phyloP scores from a whole-genome alignment of 352 stramenopile genomes.

The Phytophthora macrochlamydospora region DNA sequence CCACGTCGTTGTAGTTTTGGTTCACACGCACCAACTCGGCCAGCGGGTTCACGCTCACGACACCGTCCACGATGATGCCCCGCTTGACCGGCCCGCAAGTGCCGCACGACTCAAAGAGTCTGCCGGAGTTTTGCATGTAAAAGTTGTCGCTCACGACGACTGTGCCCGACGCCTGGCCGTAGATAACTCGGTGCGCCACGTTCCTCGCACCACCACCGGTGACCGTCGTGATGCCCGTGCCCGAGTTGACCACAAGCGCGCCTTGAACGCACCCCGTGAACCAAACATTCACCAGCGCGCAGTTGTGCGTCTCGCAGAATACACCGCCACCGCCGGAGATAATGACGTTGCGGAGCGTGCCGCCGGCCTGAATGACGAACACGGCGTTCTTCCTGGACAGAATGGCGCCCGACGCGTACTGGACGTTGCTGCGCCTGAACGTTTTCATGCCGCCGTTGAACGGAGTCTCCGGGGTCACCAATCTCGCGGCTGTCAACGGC shows the following conservation, averaged over 20 bases:
- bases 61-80: slow-evolving; percentile 47
- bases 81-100: slow-evolving; percentile 71
- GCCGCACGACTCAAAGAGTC: slow-evolving; percentile 64
- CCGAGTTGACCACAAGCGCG: slow-evolving; percentile 54
- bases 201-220: slow-evolving; percentile 58
- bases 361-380: slow-evolving; percentile 66
- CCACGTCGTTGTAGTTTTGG: slow-evolving; percentile 73
- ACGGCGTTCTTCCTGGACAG: slow-evolving; percentile 50
- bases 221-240: slow-evolving; percentile 59
- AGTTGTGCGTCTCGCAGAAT: slow-evolving; percentile 67
- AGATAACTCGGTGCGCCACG: slow-evolving; percentile 48
- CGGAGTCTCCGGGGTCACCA: slow-evolving; percentile 35
- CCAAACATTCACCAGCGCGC: slow-evolving; percentile 63
- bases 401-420: slow-evolving; percentile 38
- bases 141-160: slow-evolving; percentile 62
- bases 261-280: slow-evolving; percentile 59
- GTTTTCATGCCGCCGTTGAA: slow-evolving; percentile 71
- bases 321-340: slow-evolving; percentile 57
- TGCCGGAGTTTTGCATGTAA: slow-evolving; percentile 51
- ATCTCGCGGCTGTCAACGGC: slow-evolving; percentile 28
- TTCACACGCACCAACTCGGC: slow-evolving; percentile 69
- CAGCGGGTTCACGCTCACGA: slow-evolving; percentile 58
- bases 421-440: slow-evolving; percentile 60
- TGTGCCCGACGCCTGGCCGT: slow-evolving; percentile 47
- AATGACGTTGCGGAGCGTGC: slow-evolving; percentile 68